A percentile compares a stretch with the other conserved stretches of the same genome.
Conservation (phyloP, 257 asterid species). For the Nicotiana paniculata region DNA sequence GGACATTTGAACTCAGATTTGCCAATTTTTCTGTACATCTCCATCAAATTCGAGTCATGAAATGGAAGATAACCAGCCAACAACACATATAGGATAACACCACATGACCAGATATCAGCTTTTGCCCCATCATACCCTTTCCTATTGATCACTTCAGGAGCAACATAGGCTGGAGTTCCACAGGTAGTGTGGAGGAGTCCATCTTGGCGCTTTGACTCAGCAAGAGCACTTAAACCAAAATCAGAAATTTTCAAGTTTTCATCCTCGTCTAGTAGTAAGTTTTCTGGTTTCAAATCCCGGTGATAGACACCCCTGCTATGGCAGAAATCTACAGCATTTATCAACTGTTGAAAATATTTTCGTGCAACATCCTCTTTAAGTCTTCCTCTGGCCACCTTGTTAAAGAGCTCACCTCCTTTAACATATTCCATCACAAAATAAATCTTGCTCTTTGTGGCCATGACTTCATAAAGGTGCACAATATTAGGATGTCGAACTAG, state of each 20-base stretch:
- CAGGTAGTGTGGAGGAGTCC: slow-evolving; percentile 24
- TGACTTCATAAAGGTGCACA: slow-evolving; percentile 18
- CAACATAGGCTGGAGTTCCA: slow-evolving; percentile 17
- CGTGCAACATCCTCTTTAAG: slow-evolving; percentile 19
- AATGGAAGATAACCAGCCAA: too few relatives aligned
- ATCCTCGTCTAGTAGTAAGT: slow-evolving; percentile 16
- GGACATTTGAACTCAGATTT: slow-evolving; percentile 25
- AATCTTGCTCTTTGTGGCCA: slow-evolving; percentile 21
- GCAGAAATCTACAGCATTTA: slow-evolving; percentile 19
- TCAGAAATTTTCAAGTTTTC: slow-evolving; percentile 20
- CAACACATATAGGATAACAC: slow-evolving; percentile 17
- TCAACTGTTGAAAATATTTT: slow-evolving; percentile 22
- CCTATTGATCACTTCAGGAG: slow-evolving; percentile 13
- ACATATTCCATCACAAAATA: slow-evolving; percentile 19
- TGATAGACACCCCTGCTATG: slow-evolving; percentile 24
- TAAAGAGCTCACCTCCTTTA: slow-evolving; percentile 23
- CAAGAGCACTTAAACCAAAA: slow-evolving; percentile 25
- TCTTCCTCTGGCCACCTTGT: slow-evolving; percentile 20
- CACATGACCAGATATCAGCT: slow-evolving; percentile 27
- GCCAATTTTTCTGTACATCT: slow-evolving; percentile 18
- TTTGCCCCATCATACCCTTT: slow-evolving; percentile 14
- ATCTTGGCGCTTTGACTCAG: slow-evolving; percentile 17
- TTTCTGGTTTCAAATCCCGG: slow-evolving; percentile 25
- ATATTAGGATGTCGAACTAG: slow-evolving; percentile 16
- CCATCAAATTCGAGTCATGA: too few relatives aligned